Evolutionary conservation across 108 stramenopile species (phyloP).

Genomic region (Aurantiochytrium sp.): DNA sequence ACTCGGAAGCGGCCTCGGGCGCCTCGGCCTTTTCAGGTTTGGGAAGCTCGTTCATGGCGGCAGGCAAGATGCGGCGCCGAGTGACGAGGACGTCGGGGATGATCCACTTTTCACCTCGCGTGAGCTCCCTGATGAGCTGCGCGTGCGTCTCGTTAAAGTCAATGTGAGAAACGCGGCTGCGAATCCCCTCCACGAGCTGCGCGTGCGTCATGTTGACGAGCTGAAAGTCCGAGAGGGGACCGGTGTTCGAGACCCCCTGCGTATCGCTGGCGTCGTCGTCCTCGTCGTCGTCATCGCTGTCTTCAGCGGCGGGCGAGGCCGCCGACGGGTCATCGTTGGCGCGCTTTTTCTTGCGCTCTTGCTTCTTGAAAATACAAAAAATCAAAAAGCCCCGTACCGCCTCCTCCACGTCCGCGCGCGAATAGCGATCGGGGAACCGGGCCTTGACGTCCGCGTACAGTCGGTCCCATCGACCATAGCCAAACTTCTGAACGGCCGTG

Average conservation of each 20-base stretch:
- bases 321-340: not conserved
- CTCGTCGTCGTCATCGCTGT: not conserved
- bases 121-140: not conserved
- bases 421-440: not conserved
- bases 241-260: not conserved
- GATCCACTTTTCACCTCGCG: not conserved
- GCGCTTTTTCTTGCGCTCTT: not conserved
- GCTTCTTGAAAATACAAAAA: not conserved
- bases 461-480: not conserved
- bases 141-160: not conserved
- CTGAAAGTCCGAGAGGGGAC: not conserved
- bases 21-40: too few species aligned
- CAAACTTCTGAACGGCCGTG: not conserved
- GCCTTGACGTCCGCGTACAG: not conserved
- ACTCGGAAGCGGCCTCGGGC: not conserved
- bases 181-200: not conserved
- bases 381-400: not conserved
- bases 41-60: not conserved
- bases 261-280: not conserved
- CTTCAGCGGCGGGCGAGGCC: not conserved
- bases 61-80: not conserved
- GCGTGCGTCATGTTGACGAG: not conserved
- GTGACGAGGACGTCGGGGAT: conserved; percentile 18
- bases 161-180: not conserved
- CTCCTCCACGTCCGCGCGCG: not conserved